Conservation (phyloP, 306 rosid genomes). For the Coriaria nepalensis region DNA sequence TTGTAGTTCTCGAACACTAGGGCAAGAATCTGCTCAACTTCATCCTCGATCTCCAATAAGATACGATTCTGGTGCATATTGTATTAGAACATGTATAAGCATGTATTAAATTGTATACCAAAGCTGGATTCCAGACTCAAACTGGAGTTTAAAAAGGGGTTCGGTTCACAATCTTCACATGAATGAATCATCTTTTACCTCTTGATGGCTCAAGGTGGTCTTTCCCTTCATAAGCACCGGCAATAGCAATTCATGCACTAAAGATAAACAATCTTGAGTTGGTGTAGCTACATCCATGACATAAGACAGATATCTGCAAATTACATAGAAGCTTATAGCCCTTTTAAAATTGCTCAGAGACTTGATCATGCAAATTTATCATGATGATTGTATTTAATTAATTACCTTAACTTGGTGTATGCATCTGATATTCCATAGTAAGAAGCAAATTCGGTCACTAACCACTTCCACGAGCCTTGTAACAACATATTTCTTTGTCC, state of each 20-base stretch:
- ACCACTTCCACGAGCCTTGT: constrained; percentile 96
- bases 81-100: background rate
- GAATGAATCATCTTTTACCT: constrained; percentile 42
- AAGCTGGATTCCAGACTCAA: too few relatives aligned
- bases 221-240: constrained; percentile 83
- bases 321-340: too few relatives aligned
- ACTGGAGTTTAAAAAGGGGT: too few relatives aligned
- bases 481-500: constrained; percentile 67
- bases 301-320: constrained; percentile 68
- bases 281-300: constrained; percentile 98
- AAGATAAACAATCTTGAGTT: constrained; percentile 77
- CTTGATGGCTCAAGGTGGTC: constrained; percentile 90
- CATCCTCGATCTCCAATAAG: constrained; percentile 85
- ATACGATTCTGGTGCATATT: constrained; percentile 60
- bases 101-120: too few relatives aligned
- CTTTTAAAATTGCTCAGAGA: too few relatives aligned
- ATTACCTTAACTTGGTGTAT: constrained; percentile 82
- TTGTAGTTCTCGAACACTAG: constrained; percentile 83
- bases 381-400: too few relatives aligned
- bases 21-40: constrained; percentile 69
- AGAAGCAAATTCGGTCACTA: constrained; percentile 73
- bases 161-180: too few relatives aligned
- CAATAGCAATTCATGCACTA: constrained; percentile 56
- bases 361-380: too few relatives aligned
- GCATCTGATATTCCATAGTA: constrained; percentile 89